Conservation (phyloP, 306 rosid species). For the Hippophae rhamnoides region DNA sequence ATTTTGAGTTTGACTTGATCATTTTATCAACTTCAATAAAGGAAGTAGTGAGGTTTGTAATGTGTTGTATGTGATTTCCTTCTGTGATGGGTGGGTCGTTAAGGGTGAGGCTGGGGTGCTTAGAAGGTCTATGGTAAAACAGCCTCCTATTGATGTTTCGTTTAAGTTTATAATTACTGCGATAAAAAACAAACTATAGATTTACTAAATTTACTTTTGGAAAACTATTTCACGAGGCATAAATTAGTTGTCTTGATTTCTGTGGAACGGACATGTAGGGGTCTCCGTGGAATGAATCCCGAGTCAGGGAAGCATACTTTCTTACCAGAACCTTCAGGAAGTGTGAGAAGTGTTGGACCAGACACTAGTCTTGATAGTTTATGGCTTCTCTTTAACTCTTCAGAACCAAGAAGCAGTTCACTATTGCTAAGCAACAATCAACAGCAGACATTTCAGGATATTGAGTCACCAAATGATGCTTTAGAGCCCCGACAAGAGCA, state of each 20-base stretch:
- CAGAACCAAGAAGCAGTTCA: conserved; percentile 36
- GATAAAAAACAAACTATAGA: background rate
- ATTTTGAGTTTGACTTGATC: no score
- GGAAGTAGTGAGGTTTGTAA: no score
- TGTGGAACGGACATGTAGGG: conserved; percentile 10
- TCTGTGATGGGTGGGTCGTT: no score
- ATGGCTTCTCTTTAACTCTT: conserved; percentile 37
- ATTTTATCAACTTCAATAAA: no score
- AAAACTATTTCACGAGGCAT: background rate
- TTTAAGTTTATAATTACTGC: no score
- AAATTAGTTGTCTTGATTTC: conserved; percentile 2
- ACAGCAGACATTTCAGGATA: conserved; percentile 30
- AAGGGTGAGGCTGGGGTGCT: no score
- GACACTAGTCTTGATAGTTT: conserved; percentile 35
- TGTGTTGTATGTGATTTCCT: no score
- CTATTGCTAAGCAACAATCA: conserved; percentile 29
- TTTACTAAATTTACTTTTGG: background rate
- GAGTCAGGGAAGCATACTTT: conserved; percentile 34
- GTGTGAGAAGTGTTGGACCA: conserved; percentile 32
- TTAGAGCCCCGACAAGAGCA: conserved; percentile 33
- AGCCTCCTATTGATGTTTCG: no score
- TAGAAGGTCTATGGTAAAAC: no score
- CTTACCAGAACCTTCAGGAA: conserved; percentile 42
- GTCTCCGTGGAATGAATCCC: conserved; percentile 16
- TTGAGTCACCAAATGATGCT: conserved; percentile 27